Percentiles rank a stretch among this genome's conserved stretches.
These are phyloP conservation scores for Fragilaria radians DNA, from an alignment of 108 stramenopile species.

Conservation along the genomic window DNA sequence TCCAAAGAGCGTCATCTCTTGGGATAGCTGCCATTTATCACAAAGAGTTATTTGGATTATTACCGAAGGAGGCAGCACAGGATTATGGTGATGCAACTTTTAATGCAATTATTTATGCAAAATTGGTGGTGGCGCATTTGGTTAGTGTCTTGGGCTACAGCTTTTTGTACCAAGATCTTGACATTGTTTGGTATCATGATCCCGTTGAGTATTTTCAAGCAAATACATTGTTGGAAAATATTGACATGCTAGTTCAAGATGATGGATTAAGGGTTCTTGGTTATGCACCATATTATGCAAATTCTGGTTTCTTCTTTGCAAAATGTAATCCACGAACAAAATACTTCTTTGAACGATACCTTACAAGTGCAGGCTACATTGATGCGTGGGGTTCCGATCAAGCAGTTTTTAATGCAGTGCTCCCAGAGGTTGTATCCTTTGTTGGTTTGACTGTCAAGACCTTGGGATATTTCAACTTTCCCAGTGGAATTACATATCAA, in stretches of 20 bases:
- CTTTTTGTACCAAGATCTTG: constrained; percentile 65
- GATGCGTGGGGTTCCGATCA: constrained; percentile 57
- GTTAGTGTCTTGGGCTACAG: constrained; percentile 46
- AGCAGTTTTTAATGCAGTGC: constrained; percentile 42
- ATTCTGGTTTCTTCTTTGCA: constrained; percentile 79
- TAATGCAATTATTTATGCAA: constrained; percentile 63
- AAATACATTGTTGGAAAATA: constrained; percentile 14
- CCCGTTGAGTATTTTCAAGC: constrained; percentile 1
- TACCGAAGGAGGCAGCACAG: constrained; percentile 47
- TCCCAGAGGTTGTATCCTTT: constrained; percentile 50
- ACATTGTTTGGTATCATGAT: constrained; percentile 16
- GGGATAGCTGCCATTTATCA: constrained; percentile 20
- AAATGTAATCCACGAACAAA: constrained; percentile 43
- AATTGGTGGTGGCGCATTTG: constrained; percentile 55
- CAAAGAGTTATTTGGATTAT: constrained; percentile 49
- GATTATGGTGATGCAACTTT: constrained; percentile 70
- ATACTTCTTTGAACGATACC: constrained; percentile 39
- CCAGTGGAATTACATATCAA: constrained; percentile 44
- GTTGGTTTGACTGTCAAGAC: constrained; percentile 66
- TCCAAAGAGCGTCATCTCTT: constrained; percentile 7
- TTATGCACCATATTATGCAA: constrained; percentile 46
- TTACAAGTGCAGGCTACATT: constrained; percentile 57
- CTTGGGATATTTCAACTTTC: constrained; percentile 44
- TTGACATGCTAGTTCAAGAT: constrained; percentile 76
- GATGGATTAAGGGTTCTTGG: constrained; percentile 57